phyloP scores from a whole-genome alignment of 129 eudicot genomes.

The Scalesia atractyloides region DNA sequence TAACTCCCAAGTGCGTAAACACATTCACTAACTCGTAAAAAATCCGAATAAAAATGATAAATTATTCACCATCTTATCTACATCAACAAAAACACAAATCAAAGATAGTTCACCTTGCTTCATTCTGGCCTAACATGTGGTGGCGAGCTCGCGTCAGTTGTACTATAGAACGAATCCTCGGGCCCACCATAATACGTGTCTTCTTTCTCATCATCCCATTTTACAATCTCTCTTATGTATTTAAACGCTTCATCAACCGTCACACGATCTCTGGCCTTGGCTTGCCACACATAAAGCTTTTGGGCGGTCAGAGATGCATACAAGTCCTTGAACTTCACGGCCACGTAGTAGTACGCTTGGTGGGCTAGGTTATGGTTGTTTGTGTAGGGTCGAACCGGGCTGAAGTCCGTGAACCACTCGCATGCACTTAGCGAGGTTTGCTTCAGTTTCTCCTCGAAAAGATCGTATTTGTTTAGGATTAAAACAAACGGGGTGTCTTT shows the following conservation, averaged over 20 bases:
- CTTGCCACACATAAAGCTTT: conserved; percentile 94
- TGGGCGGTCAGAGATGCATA: conserved; percentile 69
- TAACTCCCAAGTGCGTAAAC: conserved; percentile 13
- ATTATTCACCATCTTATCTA: conserved; percentile 39
- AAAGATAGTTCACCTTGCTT: conserved; percentile 24
- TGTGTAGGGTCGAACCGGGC: conserved; percentile 77
- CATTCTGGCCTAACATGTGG: conserved; percentile 59
- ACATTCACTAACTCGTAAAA: conserved; percentile 24
- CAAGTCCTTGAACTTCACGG: conserved; percentile 91
- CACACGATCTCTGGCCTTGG: conserved; percentile 76
- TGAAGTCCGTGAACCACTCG: conserved; percentile 86
- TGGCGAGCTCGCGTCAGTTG: conserved; percentile 87
- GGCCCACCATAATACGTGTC: conserved; percentile 51
- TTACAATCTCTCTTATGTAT: conserved; percentile 80
- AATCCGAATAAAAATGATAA: conserved; percentile 21
- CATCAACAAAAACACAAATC: conserved; percentile 18
- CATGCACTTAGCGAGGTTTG: conserved; percentile 63
- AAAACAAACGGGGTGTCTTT: conserved; percentile 87
- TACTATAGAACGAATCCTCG: conserved; percentile 93
- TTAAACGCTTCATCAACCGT: conserved; percentile 96
- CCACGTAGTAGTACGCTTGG: conserved; percentile 89
- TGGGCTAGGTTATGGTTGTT: conserved; percentile 83
- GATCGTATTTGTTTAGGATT: conserved; percentile 85
- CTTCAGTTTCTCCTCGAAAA: conserved; percentile 83
- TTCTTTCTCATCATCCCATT: conserved; percentile 95